A percentile compares a stretch with the other conserved stretches of the same genome.
phyloP scores from a whole-genome alignment of 1,139 yeast genomes.

The Lizanozyma gosingica region DNA sequence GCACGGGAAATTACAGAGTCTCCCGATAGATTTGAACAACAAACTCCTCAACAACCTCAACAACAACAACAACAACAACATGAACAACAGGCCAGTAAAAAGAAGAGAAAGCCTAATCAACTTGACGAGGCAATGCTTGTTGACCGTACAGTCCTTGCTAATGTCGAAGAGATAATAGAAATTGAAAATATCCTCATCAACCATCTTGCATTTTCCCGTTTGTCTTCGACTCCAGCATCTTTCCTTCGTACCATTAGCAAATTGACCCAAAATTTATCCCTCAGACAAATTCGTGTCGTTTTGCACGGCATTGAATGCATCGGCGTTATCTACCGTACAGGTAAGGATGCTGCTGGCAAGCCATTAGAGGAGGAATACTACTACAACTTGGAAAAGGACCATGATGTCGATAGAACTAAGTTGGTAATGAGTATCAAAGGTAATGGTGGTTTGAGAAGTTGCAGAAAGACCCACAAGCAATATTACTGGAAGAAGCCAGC shows the following conservation, averaged over 20 bases:
- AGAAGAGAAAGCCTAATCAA: slow-evolving; percentile 5
- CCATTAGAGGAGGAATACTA: slow-evolving; percentile 90
- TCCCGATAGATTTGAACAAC: slow-evolving; percentile 8
- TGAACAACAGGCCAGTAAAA: slow-evolving; percentile 5
- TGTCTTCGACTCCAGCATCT: slow-evolving; percentile 77
- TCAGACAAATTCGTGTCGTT: slow-evolving; percentile 43
- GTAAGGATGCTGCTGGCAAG: slow-evolving; percentile 95
- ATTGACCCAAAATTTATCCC: slow-evolving; percentile 32
- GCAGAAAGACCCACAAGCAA: slow-evolving; percentile 92
- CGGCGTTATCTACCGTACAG: slow-evolving; percentile 79
- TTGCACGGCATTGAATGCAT: slow-evolving; percentile 46
- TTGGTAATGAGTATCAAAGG: slow-evolving; percentile 76
- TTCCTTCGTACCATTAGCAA: slow-evolving; percentile 54
- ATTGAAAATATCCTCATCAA: slow-evolving; percentile 63
- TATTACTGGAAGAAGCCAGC: slow-evolving; percentile 79
- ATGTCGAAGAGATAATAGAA: slow-evolving; percentile 37
- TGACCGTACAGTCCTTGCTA: slow-evolving; percentile 19
- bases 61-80: no score
- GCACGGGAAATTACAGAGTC: neutral
- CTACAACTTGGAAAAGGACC: slow-evolving; percentile 77
- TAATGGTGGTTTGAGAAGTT: slow-evolving; percentile 70
- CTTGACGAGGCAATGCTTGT: slow-evolving; percentile 11
- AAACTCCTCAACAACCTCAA: no score
- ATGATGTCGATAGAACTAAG: slow-evolving; percentile 56
- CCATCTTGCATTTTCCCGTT: slow-evolving; percentile 83